Base-by-base conservation (phyloP, 2,329 filamentous ascomycete genomes). In the Talaromyces sp. region DNA sequence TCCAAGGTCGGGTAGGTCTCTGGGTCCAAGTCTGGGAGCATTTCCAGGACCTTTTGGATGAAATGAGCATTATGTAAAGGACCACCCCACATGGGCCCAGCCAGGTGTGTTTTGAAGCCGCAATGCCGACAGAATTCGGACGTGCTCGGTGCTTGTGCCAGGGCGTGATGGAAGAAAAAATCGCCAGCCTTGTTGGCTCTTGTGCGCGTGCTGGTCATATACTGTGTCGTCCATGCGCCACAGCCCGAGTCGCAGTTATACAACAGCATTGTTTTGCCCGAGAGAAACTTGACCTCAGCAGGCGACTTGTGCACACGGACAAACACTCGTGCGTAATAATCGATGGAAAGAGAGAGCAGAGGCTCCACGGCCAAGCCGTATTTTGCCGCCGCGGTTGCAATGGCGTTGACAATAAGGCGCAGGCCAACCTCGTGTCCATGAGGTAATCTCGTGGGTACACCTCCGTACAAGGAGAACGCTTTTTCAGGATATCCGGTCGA, bases 401-500 rank as follows among this genome's bases (percentile, higher is more conserved):
- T 85, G 3, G 88, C 85, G 72, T 97, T 86, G 13, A 99, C 77
- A 57, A 99, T 91, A 10, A 99, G 81, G 4, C 95, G 89, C 58
- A 99, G 76, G 1, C 93, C 95, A 33, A 85, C 92, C 77, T 99
- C 95, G 68, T 99, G 95, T 27, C 89, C 93, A 71, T 92, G 88
- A 56, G 85, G 81, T 0, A 92, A 93, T 77, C 96, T 96, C 63
- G 93, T 78, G 0, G 95, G 92, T 17, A 93, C 80, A 36, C 95
- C 95, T 3, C 95, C 95, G 71, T 99, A 99, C n/a, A 96, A 81
- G 1, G 93, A 88, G 73, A 88, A 99, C 3, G 92, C 86, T 80
- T 99, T 99, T 74, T 99, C 95, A 1, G 91, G 88, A 71, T 98
- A 99, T 60, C 93, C 92, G 67, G 91, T 90, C 0, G 93, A 96